Base-by-base conservation (phyloP, 495 filamentous ascomycete genomes). In the Penicillium waksmanii region DNA sequence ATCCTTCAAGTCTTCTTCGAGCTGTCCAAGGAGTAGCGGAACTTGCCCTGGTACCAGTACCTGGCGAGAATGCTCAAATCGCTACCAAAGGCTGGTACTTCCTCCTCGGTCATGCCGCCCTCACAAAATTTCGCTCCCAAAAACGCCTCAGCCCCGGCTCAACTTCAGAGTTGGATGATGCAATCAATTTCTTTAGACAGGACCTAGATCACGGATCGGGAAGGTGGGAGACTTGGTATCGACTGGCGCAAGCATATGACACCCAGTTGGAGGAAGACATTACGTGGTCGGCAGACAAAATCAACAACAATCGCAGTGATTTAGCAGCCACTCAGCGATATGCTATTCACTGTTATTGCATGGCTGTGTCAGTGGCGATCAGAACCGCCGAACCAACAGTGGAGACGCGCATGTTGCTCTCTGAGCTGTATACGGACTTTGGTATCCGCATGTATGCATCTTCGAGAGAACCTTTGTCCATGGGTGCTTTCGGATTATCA, bases 181-280 rank as follows among this genome's bases (percentile, higher is more conserved):
- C 90, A 3, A 85, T 89, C 55, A 86, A 82, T 0, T 96, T 90
- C 70, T 87, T 98, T 67, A 80, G 88, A 55, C 86, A 92, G 58
- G 94, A 98, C 64, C 76, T 99, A 2, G 89, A 96, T 62, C 92
- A 92, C 68, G 89, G 86, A 15, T 84, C 86, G 2, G 88, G 93
- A 27, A 85, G 87, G 49, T 99, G 95, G 95, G 93, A 98, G 70
- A 87, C 93, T 0, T 99, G 95, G 96, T 97, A 94, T 71, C 86
- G 95, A 49, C 81, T 97, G 6, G 95, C 88, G 11, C 95, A 99
- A 64, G 89, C 90, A 21, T 96, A 94, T 69, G 95, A 98, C 68
- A 85, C 87, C 23, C 90, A 96, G 67, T 73, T 98, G 48, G 96
- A 99, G 57, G 96, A 99, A 67, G 85, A 88, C 2, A 89, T 96